Evolutionary conservation across 2,329 filamentous ascomycete genomes (phyloP), one percentile per base, ranked within the genome.

Genomic region (Fusarium fujikuroi): DNA sequence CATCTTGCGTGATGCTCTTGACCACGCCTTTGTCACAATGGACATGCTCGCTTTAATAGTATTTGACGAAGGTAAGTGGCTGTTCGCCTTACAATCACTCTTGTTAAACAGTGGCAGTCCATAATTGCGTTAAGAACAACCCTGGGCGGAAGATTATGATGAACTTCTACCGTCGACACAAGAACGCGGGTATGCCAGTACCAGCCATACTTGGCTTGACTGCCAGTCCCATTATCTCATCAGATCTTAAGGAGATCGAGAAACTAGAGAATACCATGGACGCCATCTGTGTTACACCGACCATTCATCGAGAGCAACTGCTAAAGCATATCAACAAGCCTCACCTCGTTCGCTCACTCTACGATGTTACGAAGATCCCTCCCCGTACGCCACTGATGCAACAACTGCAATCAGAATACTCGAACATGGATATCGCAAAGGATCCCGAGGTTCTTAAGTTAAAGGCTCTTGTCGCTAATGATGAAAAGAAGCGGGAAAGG

Each of bases 151-250:
- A 84, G 43, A 92, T 97, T 39, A 95, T 97, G 92, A 84, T 82
- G 34, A 83, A 90, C 36, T 92, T 92, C 73, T 97, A 97, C 76
- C 88, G 90, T 69, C 83, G 84, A 34, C 80, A 79, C 23, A 85
- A 85, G 57, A 71, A 60, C 0, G 70, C 63, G 4, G 85, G 84
- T 0, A 67, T 79, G 0, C 54, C 76, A 1, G 80, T 89, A 3
- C 95, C 95, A 0, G 85, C 86, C 25, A 91, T 97, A 34, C 84
- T 97, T 9, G 95, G 94, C 0, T 84, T 97, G 30, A 95, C 92
- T 11, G 95, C 95, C 2, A 97, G 93, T 69, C 94, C 94, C 0
- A 87, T 93, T 7, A 90, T 92, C 72, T 89, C 85, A 62, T 89
- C 87, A 3, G 87, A 87, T 21, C 79, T 86, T 3, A 81, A 84